Evolutionary conservation across 2,329 filamentous ascomycete species (phyloP).

Genomic region (Penicillium sp.): DNA sequence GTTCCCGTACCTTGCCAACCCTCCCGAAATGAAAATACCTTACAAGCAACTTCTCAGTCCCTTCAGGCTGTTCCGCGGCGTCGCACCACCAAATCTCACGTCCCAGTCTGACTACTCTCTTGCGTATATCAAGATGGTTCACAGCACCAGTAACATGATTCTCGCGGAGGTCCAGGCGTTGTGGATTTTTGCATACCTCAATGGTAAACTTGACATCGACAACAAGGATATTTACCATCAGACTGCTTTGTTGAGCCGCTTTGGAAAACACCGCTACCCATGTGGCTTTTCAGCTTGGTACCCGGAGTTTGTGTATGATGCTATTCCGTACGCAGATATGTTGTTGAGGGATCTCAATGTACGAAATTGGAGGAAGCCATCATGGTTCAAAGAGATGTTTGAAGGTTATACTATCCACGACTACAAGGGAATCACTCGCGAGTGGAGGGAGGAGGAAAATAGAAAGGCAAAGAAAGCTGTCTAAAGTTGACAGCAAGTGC

Average conservation of each 20-base stretch:
- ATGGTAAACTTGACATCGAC: constrained; percentile 43
- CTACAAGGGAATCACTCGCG: constrained; percentile 38
- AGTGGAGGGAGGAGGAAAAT: constrained; percentile 25
- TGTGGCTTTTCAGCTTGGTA: constrained; percentile 55
- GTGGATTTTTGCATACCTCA: constrained; percentile 64
- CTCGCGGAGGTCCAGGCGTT: constrained; percentile 50
- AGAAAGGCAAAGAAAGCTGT: no score
- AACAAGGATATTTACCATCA: constrained; percentile 45
- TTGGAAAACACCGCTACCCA: constrained; percentile 63
- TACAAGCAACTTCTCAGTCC: constrained; percentile 39
- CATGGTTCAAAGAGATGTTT: constrained; percentile 30
- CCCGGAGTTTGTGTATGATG: constrained; percentile 71
- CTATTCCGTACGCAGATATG: constrained; percentile 69
- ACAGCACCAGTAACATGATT: constrained; percentile 38
- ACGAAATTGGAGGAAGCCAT: constrained; percentile 36
- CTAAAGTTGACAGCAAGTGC: no score
- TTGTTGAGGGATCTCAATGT: constrained; percentile 64
- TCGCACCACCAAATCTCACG: constrained; percentile 39
- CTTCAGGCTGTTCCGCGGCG: constrained; percentile 43
- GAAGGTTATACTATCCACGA: constrained; percentile 37
- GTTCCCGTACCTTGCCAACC: constrained; percentile 14
- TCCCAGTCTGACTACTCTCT: constrained; percentile 34
- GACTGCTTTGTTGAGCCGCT: constrained; percentile 62
- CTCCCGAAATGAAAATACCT: constrained; percentile 30
- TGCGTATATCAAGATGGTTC: constrained; percentile 47